These are phyloP conservation scores for Aspergillus affinis DNA, from an alignment of 495 filamentous ascomycete species.

Conservation along the genomic window DNA sequence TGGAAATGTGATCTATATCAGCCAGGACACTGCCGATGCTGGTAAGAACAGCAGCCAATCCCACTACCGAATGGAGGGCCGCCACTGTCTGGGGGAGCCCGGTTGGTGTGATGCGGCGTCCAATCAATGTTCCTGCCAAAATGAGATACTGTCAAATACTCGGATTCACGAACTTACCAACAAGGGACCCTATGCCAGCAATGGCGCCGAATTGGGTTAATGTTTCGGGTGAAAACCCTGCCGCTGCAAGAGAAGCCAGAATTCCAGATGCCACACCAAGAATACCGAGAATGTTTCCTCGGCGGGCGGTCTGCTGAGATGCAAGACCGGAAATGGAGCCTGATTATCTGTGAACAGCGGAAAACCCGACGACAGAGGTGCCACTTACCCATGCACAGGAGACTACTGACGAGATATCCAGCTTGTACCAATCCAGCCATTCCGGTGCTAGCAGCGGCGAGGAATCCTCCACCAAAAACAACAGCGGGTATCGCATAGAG, in stretches of 20 bases:
- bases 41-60: constrained; percentile 76
- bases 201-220: constrained; percentile 70
- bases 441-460: constrained; percentile 72
- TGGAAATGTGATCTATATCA: constrained; percentile 61
- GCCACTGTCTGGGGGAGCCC: constrained; percentile 81
- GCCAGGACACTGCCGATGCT: constrained; percentile 80
- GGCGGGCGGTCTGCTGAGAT: constrained; percentile 72
- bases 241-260: constrained; percentile 71
- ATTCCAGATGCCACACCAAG: constrained; percentile 76
- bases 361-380: not conserved
- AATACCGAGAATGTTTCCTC: constrained; percentile 79
- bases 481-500: constrained; percentile 72
- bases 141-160: not conserved
- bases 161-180: constrained; percentile 31
- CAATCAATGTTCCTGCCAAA: constrained; percentile 59
- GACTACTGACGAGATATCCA: constrained; percentile 74
- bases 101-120: constrained; percentile 78
- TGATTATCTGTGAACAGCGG: constrained; percentile 2
- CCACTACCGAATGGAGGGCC: constrained; percentile 78
- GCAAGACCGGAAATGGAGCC: constrained; percentile 68
- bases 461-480: constrained; percentile 72
- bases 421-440: constrained; percentile 79
- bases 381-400: constrained; percentile 63
- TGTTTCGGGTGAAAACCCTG: constrained; percentile 72
- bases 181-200: constrained; percentile 63